These are phyloP conservation scores for Heritiera littoralis DNA, from an alignment of 345 rosid species.

Conservation along the genomic window DNA sequence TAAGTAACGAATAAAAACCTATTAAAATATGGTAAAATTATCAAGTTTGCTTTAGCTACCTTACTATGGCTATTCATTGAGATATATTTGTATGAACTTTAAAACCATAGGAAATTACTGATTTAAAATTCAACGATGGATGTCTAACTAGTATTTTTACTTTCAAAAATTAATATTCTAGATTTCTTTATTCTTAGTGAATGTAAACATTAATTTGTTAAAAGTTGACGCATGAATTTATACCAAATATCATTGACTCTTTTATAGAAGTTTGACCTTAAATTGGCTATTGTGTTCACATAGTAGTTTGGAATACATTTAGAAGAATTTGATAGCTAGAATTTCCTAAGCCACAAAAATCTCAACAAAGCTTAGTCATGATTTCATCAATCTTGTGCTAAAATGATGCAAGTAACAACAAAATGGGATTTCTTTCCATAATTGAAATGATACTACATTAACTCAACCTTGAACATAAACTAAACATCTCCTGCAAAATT, in stretches of 20 bases:
- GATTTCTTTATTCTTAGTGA: background rate
- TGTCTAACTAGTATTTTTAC: background rate
- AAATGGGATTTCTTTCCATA: conserved; percentile 5
- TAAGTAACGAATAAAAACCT: too few species aligned
- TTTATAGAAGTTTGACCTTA: background rate
- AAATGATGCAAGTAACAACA: background rate
- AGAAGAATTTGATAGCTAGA: background rate
- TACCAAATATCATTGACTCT: background rate
- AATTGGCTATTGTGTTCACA: background rate
- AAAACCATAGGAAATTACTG: too few species aligned
- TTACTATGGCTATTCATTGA: too few species aligned
- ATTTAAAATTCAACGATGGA: background rate
- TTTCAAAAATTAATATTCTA: background rate
- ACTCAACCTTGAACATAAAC: background rate
- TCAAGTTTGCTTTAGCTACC: too few species aligned
- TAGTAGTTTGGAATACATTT: background rate
- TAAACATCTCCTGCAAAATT: background rate
- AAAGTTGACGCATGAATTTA: background rate
- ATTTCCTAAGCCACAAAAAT: too few species aligned
- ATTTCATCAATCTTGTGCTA: too few species aligned
- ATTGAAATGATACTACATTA: background rate
- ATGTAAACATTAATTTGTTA: background rate
- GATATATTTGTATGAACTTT: too few species aligned
- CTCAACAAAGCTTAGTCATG: too few species aligned
- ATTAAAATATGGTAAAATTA: too few species aligned